Evolutionary conservation across 2,329 filamentous ascomycete species (phyloP).

Genomic region (Stemphylium vesicarium): DNA sequence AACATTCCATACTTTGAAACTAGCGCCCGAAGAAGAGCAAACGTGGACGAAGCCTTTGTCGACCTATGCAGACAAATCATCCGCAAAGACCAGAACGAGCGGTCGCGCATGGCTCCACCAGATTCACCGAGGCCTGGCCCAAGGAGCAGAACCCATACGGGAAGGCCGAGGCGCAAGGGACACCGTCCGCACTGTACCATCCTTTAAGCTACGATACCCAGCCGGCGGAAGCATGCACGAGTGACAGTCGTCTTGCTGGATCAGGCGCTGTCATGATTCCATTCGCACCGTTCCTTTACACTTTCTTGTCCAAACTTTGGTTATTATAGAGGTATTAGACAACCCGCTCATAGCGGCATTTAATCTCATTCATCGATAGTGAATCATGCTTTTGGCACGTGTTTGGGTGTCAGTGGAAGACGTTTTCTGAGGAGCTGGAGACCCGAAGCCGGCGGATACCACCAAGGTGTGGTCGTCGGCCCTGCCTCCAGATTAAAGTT

Average conservation of each 20-base stretch:
- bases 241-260: conserved; percentile 33
- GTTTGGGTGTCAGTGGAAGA: not conserved
- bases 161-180: conserved; percentile 16
- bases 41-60: conserved; percentile 89
- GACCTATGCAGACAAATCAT: conserved; percentile 86
- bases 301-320: conserved; percentile 12
- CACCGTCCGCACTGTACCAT: conserved; percentile 37
- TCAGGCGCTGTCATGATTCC: conserved; percentile 21
- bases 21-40: conserved; percentile 79
- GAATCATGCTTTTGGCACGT: not conserved
- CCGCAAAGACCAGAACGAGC: conserved; percentile 67
- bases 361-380: conserved; percentile 14
- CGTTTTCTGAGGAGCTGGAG: not conserved
- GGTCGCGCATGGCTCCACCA: conserved; percentile 24
- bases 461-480: not conserved
- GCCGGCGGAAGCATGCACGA: conserved; percentile 18
- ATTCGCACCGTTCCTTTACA: conserved; percentile 10
- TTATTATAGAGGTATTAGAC: conserved; percentile 31
- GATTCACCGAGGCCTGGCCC: conserved; percentile 20
- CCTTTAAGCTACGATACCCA: conserved; percentile 36
- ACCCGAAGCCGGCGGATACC: too few species aligned
- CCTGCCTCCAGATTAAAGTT: not conserved
- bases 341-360: conserved; percentile 26
- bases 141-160: conserved; percentile 13
- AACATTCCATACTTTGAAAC: conserved; percentile 90